Evolutionary conservation across 108 stramenopile genomes (phyloP), one percentile per base, ranked within the genome.

Genomic region (Stephanodiscus minutulus): DNA sequence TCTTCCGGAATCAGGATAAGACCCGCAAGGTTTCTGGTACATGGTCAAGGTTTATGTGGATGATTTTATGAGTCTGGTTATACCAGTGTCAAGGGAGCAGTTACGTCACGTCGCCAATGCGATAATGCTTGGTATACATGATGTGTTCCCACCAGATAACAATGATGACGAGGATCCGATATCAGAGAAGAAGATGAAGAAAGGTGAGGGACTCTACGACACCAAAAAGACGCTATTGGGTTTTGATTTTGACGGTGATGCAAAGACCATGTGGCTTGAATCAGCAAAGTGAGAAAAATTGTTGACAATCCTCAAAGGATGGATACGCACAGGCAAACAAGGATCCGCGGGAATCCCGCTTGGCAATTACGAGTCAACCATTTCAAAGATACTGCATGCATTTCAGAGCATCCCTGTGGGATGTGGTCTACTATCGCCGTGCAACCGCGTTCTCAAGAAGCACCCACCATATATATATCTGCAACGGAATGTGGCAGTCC

Each of bases 131-230:
- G 67, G 67, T 1, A 68, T 68, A 0, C 74, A 81, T 54, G 74
- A 60, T 41, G 74, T 81, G 9, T 76, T 81, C 31, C 74, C 74
- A 20, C 20, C 46, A 0, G 28, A 60, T 10, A 15, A 37, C 2
- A 18, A 37, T 0, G 37, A 62, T 15, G 36, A 0, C 7, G 1
- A 33, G 10, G 86, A 87, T 44, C 83, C 86, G 1, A 75, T 79
- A 7, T 79, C 82, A 2, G 3, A 68, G 15, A 87, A 85, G 28
- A 87, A 83, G 29, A 20, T 87, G 0, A 0, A 50, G 7, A 79
- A 85, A 56, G 73, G 66, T 0, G 84, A 87, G 12, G 53, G 54
- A 4, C 22, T 1, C 0, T 68, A 36, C 10, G 37, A n/a, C 0
- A 7, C 41, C 7, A 4, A 6, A 8, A 68, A 68, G 12, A 55